Percentiles rank a stretch among this genome's conserved stretches.
Conservation (phyloP, 768 basidiomycete genomes). For the Tricholoma matsutake region DNA sequence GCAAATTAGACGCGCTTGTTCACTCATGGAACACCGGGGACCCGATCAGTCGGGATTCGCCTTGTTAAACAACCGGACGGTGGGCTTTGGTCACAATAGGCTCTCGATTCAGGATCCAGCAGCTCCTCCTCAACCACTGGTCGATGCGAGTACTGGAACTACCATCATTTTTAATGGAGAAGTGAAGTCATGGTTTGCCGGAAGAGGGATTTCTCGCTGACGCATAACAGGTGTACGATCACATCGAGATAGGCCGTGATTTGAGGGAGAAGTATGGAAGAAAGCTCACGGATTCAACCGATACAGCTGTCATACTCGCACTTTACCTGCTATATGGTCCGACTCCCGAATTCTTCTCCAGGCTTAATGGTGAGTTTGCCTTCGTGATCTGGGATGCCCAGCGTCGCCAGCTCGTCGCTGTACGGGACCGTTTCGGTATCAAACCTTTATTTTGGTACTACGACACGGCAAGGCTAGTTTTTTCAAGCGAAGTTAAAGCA, state of each 20-base stretch:
- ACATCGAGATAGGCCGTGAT: neutral
- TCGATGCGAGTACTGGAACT: neutral
- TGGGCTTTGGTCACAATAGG: neutral
- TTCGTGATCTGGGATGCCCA: neutral
- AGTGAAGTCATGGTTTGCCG: neutral
- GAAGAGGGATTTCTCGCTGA: neutral
- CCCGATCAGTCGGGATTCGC: neutral
- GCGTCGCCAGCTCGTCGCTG: neutral
- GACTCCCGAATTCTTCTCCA: neutral
- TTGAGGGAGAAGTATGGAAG: neutral
- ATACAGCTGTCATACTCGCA: neutral
- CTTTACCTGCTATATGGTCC: neutral
- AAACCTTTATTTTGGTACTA: constrained; percentile 1
- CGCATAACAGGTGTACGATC: neutral
- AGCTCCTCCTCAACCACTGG: neutral
- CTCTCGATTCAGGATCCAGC: neutral
- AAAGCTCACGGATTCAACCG: neutral
- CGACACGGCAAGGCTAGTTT: neutral
- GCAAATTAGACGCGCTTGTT: neutral
- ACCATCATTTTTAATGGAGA: neutral
- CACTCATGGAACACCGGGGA: neutral
- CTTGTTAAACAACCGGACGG: neutral
- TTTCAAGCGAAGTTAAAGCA: neutral
- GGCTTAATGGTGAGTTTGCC: neutral
- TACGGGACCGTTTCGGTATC: neutral